Base-by-base conservation (phyloP, 805 yeast genomes). In the Metschnikowia baotianmanensis region DNA sequence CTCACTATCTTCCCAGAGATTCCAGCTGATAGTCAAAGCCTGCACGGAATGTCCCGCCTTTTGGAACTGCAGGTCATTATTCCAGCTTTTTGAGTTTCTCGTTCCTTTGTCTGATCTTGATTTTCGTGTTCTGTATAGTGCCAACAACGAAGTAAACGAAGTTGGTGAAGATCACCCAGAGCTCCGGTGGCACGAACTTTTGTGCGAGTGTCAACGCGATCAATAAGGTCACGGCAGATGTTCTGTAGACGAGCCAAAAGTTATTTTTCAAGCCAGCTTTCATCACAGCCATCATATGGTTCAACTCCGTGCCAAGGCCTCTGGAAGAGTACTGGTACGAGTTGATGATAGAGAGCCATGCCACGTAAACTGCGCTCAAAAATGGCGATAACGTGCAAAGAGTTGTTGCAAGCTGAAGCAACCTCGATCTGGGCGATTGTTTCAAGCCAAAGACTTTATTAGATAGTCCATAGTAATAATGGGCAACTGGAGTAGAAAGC, bases 161-260 rank as follows among this genome's bases (percentile, higher is more conserved):
- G 48, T 73, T 75, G 61, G 79, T 79, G 55, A 80, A 81, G 3
- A 77, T 78, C 9, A 78, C 80, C 88, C 88, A 82, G 22, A 74
- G 61, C 51, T 80, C 77, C 1, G 82, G 82, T 7, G 70, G 65
- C 10, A 82, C 49, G 46, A 69, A 78, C 37, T 65, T 74, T 54
- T 82, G 88, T 5, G 86, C 84, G 22, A 78, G 43, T 1, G 72
- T 50, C 53, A 80, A 59, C 5, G 80, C 72, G 3, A 74, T 51
- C 10, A 78, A 72, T 26, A 78, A 73, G 4, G 83, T 72, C n/a
- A 72, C 48, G 63, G 79, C 70, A 1, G 85, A 76, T 1, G 78
- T 65, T 46, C 71, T 73, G 43, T 78, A 62, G 6, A 79, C 76
- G 1, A 69, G 52, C 34, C 65, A 47, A 41, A 74, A 72, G 31